A percentile compares a stretch with the other conserved stretches of the same genome.
Conservation (phyloP, 306 rosid genomes). For the Vigna nakashimae region DNA sequence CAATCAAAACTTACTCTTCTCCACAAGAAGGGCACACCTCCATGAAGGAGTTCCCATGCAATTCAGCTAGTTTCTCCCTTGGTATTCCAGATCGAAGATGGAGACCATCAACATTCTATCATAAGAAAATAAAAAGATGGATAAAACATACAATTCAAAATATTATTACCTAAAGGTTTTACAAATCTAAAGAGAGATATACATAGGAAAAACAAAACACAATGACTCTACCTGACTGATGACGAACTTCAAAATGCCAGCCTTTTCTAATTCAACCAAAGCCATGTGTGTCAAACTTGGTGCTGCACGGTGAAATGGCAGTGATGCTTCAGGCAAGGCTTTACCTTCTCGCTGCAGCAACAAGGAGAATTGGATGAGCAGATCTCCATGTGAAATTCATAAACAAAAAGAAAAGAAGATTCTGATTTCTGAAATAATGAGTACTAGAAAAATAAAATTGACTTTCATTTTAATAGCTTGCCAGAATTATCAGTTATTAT, state of each 20-base stretch:
- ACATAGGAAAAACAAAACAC: not conserved
- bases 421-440: slow-evolving; percentile 34
- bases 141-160: slow-evolving; percentile 12
- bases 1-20: slow-evolving; percentile 70
- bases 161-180: not conserved
- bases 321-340: slow-evolving; percentile 94
- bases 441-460: slow-evolving; percentile 26
- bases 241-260: slow-evolving; percentile 85
- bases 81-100: slow-evolving; percentile 99
- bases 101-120: slow-evolving; percentile 97
- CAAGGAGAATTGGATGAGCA: slow-evolving; percentile 36
- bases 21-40: slow-evolving; percentile 95
- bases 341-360: slow-evolving; percentile 92
- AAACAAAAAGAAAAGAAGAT: slow-evolving; percentile 34
- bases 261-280: slow-evolving; percentile 81
- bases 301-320: slow-evolving; percentile 96
- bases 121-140: slow-evolving; percentile 41
- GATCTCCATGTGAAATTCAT: slow-evolving; percentile 27
- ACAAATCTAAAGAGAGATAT: slow-evolving; percentile 13
- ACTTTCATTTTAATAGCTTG: slow-evolving; percentile 4
- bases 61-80: slow-evolving; percentile 92
- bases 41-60: slow-evolving; percentile 98
- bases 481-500: slow-evolving; percentile 19
- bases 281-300: slow-evolving; percentile 98
- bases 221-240: slow-evolving; percentile 81